These are phyloP conservation scores for Phylloporus arenicola DNA, from an alignment of 768 basidiomycete genomes.

Conservation along the genomic window DNA sequence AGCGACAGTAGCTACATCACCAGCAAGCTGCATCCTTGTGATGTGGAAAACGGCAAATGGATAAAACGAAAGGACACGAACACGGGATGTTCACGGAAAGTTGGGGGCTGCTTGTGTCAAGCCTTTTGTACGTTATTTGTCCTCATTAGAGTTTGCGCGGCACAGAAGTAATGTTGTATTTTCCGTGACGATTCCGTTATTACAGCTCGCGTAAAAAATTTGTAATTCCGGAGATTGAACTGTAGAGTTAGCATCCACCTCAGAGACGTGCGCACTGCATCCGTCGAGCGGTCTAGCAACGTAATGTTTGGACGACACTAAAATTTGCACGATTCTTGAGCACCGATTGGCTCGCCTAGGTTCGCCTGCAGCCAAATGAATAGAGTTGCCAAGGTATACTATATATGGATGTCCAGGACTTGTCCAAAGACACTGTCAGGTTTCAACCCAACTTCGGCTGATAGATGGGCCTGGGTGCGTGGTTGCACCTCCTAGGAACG, in stretches of 20 bases:
- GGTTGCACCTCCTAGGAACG: too few species aligned
- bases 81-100: constrained; percentile 21
- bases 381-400: too few species aligned
- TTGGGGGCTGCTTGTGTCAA: background rate
- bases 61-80: constrained; percentile 29
- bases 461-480: too few species aligned
- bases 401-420: too few species aligned
- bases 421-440: too few species aligned
- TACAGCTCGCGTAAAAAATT: background rate
- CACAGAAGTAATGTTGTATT: constrained; percentile 5
- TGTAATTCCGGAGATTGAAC: constrained; percentile 1
- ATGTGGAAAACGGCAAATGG: background rate
- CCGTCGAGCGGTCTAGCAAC: too few species aligned
- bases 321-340: too few species aligned
- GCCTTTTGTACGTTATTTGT: constrained; percentile 33
- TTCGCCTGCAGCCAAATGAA: too few species aligned
- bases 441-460: too few species aligned
- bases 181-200: constrained; percentile 16
- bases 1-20: constrained; percentile 28
- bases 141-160: constrained; percentile 21
- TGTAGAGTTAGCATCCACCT: background rate
- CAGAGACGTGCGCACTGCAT: too few species aligned
- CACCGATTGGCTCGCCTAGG: too few species aligned
- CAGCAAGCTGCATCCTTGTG: constrained; percentile 17
- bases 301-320: too few species aligned